A percentile compares a stretch with the other conserved stretches of the same genome.
These are phyloP conservation scores for Panicum miliaceum DNA, from an alignment of 176 grass and related monocot genomes.

Conservation along the genomic window DNA sequence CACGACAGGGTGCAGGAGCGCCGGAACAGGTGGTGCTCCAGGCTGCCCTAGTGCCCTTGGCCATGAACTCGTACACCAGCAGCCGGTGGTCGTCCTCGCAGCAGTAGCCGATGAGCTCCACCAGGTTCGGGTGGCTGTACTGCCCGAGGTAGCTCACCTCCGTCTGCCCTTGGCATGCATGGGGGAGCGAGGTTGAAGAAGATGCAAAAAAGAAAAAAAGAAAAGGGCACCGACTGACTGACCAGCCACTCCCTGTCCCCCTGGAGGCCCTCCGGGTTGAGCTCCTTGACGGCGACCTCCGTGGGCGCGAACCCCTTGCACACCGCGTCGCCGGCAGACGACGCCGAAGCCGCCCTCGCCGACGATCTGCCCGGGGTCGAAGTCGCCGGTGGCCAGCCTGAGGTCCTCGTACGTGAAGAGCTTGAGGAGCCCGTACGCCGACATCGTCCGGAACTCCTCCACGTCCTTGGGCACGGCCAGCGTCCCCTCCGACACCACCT, in stretches of 20 bases:
- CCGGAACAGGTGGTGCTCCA: constrained; percentile 83
- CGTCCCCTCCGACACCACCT: constrained; percentile 56
- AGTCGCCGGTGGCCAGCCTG: constrained; percentile 53
- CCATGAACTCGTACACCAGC: constrained; percentile 88
- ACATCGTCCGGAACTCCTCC: constrained; percentile 65
- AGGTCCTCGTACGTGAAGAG: constrained; percentile 74
- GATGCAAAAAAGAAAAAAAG: too few species aligned
- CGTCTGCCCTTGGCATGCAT: constrained; percentile 52
- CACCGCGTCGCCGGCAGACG: constrained; percentile 52
- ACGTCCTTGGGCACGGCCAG: constrained; percentile 66
- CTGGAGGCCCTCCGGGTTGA: constrained; percentile 72
- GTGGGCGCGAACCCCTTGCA: constrained; percentile 29
- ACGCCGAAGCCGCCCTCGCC: constrained; percentile 87
- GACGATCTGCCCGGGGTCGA: constrained; percentile 56
- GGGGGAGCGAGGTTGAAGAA: too few species aligned
- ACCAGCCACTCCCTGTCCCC: constrained; percentile 89
- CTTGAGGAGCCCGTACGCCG: constrained; percentile 54
- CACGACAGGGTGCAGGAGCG: constrained; percentile 61
- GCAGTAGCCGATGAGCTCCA: constrained; percentile 84
- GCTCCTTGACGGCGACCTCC: constrained; percentile 69
- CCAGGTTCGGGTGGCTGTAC: constrained; percentile 67
- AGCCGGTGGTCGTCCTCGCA: constrained; percentile 79
- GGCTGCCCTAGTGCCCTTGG: constrained; percentile 74
- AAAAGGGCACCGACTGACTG: too few species aligned
- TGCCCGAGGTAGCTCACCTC: constrained; percentile 79